A percentile compares a stretch with the other conserved stretches of the same genome.
Evolutionary conservation across 306 rosid genomes (phyloP).

Genomic region (Elaeagnus macrophylla): DNA sequence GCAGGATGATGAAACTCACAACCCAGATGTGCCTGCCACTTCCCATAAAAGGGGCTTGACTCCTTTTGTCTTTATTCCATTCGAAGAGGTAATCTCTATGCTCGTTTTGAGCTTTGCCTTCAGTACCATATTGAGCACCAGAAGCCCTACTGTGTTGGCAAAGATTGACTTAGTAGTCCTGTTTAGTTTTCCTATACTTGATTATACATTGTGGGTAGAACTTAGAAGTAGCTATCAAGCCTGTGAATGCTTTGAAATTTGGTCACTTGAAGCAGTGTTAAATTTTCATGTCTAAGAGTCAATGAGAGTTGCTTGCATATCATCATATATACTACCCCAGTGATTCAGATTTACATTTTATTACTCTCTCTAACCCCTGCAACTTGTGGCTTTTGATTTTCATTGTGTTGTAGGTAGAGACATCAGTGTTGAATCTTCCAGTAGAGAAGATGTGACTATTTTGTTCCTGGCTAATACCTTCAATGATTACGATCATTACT

Average conservation of each 20-base stretch:
- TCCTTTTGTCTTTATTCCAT: slow-evolving; percentile 82
- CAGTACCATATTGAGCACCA: not conserved
- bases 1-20: slow-evolving; percentile 94
- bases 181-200: not conserved
- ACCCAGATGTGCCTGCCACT: slow-evolving; percentile 90
- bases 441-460: slow-evolving; percentile 92
- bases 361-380: not conserved
- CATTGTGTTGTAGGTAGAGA: slow-evolving; percentile 46
- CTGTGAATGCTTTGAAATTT: not conserved
- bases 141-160: not conserved
- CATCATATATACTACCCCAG: not conserved
- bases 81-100: slow-evolving; percentile 53
- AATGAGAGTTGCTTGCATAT: no score
- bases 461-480: slow-evolving; percentile 60
- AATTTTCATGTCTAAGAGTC: not conserved
- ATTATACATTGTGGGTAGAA: no score
- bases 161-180: not conserved
- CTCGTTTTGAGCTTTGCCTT: slow-evolving; percentile 3
- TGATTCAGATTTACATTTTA: not conserved
- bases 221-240: not conserved
- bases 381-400: slow-evolving; percentile 5
- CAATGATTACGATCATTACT: slow-evolving; percentile 8
- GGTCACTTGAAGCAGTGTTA: not conserved
- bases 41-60: slow-evolving; percentile 79
- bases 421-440: slow-evolving; percentile 77